phyloP scores from a whole-genome alignment of 345 rosid species.

The Salix udensis region DNA sequence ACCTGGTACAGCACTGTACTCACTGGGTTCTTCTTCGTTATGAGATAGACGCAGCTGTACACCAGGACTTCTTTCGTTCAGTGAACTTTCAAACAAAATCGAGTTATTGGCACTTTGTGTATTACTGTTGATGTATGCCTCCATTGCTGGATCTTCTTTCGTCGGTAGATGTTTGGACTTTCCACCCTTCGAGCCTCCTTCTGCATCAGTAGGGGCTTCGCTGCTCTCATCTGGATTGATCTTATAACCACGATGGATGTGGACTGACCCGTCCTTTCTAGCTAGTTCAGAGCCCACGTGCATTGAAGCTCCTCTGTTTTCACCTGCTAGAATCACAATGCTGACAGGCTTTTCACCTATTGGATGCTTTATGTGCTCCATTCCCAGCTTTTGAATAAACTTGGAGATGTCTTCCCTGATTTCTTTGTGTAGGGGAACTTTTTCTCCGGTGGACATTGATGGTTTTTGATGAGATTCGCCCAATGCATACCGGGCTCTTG shows the following conservation, averaged over 20 bases:
- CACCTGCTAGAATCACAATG: slow-evolving; percentile 68
- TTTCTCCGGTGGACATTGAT: slow-evolving; percentile 22
- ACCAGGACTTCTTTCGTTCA: slow-evolving; percentile 60
- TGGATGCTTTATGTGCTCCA: slow-evolving; percentile 37
- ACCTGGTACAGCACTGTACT: slow-evolving; percentile 20
- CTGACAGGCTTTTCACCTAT: slow-evolving; percentile 38
- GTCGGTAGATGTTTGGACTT: slow-evolving; percentile 17
- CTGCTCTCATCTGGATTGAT: slow-evolving; percentile 55
- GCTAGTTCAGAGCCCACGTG: slow-evolving; percentile 41
- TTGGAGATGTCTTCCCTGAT: slow-evolving; percentile 58
- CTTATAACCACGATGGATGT: slow-evolving; percentile 59
- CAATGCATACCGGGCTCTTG: slow-evolving; percentile 4
- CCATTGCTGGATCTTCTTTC: slow-evolving; percentile 33
- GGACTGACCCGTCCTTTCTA: slow-evolving; percentile 46
- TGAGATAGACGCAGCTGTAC: slow-evolving; percentile 42
- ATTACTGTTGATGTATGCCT: slow-evolving; percentile 61
- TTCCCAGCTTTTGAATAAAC: slow-evolving; percentile 49
- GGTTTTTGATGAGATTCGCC: slow-evolving; percentile 23
- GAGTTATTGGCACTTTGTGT: slow-evolving; percentile 70
- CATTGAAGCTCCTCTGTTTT: slow-evolving; percentile 83
- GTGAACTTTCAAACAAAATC: slow-evolving; percentile 48
- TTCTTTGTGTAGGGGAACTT: slow-evolving; percentile 42
- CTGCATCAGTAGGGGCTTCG: slow-evolving; percentile 53
- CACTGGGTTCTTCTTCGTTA: slow-evolving; percentile 21
- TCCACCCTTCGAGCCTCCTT: slow-evolving; percentile 32